Conservation (phyloP, 2,329 filamentous ascomycete species). For the Curvularia eragrostidis region DNA sequence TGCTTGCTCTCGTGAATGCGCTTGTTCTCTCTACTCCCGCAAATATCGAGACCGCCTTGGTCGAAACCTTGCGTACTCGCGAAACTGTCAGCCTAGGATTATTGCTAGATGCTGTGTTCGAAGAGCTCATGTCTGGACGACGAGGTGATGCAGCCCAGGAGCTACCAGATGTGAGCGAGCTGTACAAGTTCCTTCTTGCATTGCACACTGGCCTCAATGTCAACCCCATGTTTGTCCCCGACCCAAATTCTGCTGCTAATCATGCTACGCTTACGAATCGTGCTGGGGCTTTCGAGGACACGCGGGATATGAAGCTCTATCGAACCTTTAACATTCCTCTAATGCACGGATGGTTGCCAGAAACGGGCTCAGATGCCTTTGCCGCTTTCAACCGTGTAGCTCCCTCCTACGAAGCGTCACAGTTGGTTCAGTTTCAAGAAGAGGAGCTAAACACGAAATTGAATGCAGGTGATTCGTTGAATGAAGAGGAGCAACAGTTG, state of each 20-base stretch:
- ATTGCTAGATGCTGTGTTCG: slow-evolving; percentile 86
- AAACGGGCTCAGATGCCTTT: slow-evolving; percentile 67
- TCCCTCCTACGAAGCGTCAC: slow-evolving; percentile 87
- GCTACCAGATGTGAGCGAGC: slow-evolving; percentile 84
- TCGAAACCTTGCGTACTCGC: slow-evolving; percentile 76
- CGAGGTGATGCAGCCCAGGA: slow-evolving; percentile 68
- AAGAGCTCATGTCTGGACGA: slow-evolving; percentile 84
- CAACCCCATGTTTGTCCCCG: slow-evolving; percentile 83
- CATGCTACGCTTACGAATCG: slow-evolving; percentile 44
- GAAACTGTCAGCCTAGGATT: slow-evolving; percentile 89
- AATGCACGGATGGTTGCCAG: slow-evolving; percentile 93
- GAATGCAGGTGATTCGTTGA: slow-evolving; percentile 64
- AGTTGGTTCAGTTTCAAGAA: slow-evolving; percentile 85
- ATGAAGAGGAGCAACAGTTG: slow-evolving; percentile 74
- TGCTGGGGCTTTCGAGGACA: slow-evolving; percentile 84
- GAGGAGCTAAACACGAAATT: slow-evolving; percentile 87
- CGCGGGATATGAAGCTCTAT: slow-evolving; percentile 88
- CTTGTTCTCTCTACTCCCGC: slow-evolving; percentile 81
- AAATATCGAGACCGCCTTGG: slow-evolving; percentile 70
- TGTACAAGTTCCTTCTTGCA: slow-evolving; percentile 86
- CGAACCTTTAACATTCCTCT: slow-evolving; percentile 86
- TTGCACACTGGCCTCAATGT: slow-evolving; percentile 98
- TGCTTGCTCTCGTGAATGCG: slow-evolving; percentile 92
- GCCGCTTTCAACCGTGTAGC: slow-evolving; percentile 76
- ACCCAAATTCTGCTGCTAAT: slow-evolving; percentile 46